phyloP scores from a whole-genome alignment of 768 basidiomycete genomes.

The Melanogaster broomeanus region DNA sequence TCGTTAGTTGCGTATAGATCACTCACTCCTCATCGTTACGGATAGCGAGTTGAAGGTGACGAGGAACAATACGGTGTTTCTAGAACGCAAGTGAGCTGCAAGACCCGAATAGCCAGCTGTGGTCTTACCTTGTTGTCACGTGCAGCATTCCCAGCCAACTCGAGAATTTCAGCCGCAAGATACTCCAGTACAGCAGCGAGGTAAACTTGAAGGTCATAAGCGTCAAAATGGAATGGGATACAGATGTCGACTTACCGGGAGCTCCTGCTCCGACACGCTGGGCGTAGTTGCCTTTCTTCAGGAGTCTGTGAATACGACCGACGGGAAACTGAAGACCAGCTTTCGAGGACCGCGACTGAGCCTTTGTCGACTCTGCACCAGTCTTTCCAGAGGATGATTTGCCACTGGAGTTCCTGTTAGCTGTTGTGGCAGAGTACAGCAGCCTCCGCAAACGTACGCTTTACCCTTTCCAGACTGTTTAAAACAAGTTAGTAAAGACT shows the following conservation, averaged over 20 bases:
- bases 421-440: slow-evolving; percentile 1
- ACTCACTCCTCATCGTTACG: slow-evolving; percentile 74
- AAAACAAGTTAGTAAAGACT: slow-evolving; percentile 7
- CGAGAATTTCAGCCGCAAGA: slow-evolving; percentile 83
- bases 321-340: slow-evolving; percentile 77
- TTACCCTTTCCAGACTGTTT: slow-evolving; percentile 58
- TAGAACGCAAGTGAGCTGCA: neutral
- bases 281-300: slow-evolving; percentile 75
- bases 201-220: slow-evolving; percentile 52
- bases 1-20: neutral
- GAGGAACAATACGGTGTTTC: slow-evolving; percentile 81
- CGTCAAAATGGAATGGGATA: neutral
- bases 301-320: slow-evolving; percentile 76
- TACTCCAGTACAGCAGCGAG: slow-evolving; percentile 87
- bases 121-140: slow-evolving; percentile 62
- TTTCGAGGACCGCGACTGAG: slow-evolving; percentile 66
- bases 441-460: slow-evolving; percentile 36
- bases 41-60: slow-evolving; percentile 75
- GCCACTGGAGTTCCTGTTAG: slow-evolving; percentile 33
- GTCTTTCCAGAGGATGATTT: slow-evolving; percentile 49
- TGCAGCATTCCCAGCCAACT: slow-evolving; percentile 79
- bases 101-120: neutral
- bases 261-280: slow-evolving; percentile 71
- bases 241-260: slow-evolving; percentile 46
- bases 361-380: slow-evolving; percentile 54